Evolutionary conservation across 768 basidiomycete genomes (phyloP), one percentile per base, ranked within the genome.

Genomic region (Tulasnella calospora): DNA sequence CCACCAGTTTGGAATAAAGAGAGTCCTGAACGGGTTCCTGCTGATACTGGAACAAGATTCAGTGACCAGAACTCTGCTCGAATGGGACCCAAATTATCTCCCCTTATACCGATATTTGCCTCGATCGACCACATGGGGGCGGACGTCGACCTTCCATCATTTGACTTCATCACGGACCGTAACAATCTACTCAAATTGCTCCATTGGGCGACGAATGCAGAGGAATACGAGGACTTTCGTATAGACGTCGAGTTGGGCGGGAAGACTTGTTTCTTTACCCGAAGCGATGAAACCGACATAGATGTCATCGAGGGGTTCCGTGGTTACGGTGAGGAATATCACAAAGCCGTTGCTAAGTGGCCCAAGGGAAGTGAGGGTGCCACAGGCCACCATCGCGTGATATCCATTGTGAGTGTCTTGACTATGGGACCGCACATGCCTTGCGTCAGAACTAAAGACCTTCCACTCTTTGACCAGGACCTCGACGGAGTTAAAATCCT

Each of bases 221-320:
- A 23, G 21, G 72, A 76, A 10, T 79, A 80, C 33, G 82, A 84
- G 17, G 87, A 89, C 76, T 94, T 94, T 81, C 85, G 93, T 27
- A 92, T 94, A 80, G 92, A 94, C 77, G 79, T 90, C 4, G 89
- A 94, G 82, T 85, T 92, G 23, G 87, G 86, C 0, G 91, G 92
- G 0, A 85, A 85, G 76, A 93, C 92, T 0, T 84, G 92, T 21
- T 81, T 94, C 36, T 84, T 93, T 81, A 89, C 88, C 76, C 85
- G 92, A 0, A 85, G 84, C 91, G 91, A 88, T 88, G 87, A 79
- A 82, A 84, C 3, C 81, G 84, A 36, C 38, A 36, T 30, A 77
- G 80, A 17, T 33, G 80, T 21, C 76, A 79, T 69, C 55, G 41
- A 40, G 36, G 78, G 47, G 12, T 47, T 83, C 21, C 30, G 44